These are phyloP conservation scores for Ganoderma multipileum DNA, from an alignment of 1,284 basidiomycete species.

Conservation along the genomic window DNA sequence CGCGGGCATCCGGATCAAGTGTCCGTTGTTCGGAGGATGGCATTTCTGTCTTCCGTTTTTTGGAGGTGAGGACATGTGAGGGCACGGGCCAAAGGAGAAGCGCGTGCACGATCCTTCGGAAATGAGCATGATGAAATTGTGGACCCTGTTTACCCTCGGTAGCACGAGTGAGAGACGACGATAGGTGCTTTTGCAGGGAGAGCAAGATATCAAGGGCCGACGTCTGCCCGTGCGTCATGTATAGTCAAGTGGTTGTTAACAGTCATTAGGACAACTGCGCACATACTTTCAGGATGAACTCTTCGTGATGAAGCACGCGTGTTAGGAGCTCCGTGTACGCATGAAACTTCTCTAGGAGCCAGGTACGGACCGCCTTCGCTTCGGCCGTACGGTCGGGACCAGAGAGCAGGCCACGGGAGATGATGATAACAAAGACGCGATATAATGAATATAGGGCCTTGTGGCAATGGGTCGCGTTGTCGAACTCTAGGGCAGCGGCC, in stretches of 20 bases:
- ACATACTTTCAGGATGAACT: constrained; percentile 65
- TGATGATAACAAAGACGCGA: constrained; percentile 75
- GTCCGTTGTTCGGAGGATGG: constrained; percentile 39
- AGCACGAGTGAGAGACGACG: constrained; percentile 60
- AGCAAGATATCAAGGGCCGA: constrained; percentile 84
- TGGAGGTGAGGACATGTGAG: constrained; percentile 39
- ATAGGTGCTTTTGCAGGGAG: constrained; percentile 81
- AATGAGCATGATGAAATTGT: constrained; percentile 76
- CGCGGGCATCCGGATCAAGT: constrained; percentile 65
- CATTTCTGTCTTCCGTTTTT: constrained; percentile 32
- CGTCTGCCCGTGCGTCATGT: constrained; percentile 51
- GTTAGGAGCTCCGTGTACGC: constrained; percentile 71
- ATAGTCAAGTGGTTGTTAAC: constrained; percentile 9
- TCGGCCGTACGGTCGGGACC: constrained; percentile 48
- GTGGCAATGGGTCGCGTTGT: constrained; percentile 64
- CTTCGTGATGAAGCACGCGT: constrained; percentile 78
- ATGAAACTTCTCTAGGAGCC: constrained; percentile 78
- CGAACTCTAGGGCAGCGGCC: constrained; percentile 52
- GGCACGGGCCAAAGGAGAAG: constrained; percentile 71
- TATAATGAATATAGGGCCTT: constrained; percentile 87
- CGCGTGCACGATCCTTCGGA: constrained; percentile 67
- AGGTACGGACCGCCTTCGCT: constrained; percentile 71
- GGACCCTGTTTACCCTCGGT: constrained; percentile 45
- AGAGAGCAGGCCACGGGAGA: constrained; percentile 64
- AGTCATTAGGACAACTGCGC: not conserved